Base-by-base conservation (phyloP, 2,329 filamentous ascomycete species). In the Onygenales sp. region DNA sequence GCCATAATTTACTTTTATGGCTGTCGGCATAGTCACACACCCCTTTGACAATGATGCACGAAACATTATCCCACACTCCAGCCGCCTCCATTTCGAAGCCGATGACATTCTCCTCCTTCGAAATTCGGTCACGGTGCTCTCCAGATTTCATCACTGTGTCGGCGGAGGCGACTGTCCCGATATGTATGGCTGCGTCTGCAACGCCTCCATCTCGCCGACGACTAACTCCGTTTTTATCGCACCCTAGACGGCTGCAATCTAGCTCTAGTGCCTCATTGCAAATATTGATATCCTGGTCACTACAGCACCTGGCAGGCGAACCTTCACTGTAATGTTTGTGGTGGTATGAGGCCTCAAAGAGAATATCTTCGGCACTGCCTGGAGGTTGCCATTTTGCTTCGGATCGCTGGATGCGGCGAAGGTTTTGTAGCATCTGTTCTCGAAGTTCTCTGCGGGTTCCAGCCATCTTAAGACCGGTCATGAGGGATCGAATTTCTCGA, bases 401-500 rank as follows among this genome's bases (percentile, higher is more conserved):
- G n/a, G 27, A 45, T 45, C 14, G 21, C 43, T 45, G 43, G 7
- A 45, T 45, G 9, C 7, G 7, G 11, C 8, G 7, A 35, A 45
- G 43, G 14, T 45, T 10, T n/a, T 32, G 43, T 2, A 7, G 14
- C 10, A 33, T 45, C 43, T 45, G 17, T 2, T 14, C 43, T 45
- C 14, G 43, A 45, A 45, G 33, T 45, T 45, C 43, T 8, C 5
- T 45, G 27, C 13, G 7, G 31, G 43, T 45, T 45, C 7, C 10
- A 7, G 21, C 8, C 11, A 13, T 13, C 43, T 32, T 45, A 45
- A 45, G 21, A 14, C 9, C 21, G 11, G 32, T 51, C 17, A 64
- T 39, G 11, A 65, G 51, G 3, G 55, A 33, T 2, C 58, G 55
- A 45, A 66, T 60, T 36, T 65, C 58, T 27, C 47, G 55, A 35